A percentile compares a stretch with the other conserved stretches of the same genome.
phyloP scores from a whole-genome alignment of 116 monocot genomes.

The Trichopus zeylanicus region DNA sequence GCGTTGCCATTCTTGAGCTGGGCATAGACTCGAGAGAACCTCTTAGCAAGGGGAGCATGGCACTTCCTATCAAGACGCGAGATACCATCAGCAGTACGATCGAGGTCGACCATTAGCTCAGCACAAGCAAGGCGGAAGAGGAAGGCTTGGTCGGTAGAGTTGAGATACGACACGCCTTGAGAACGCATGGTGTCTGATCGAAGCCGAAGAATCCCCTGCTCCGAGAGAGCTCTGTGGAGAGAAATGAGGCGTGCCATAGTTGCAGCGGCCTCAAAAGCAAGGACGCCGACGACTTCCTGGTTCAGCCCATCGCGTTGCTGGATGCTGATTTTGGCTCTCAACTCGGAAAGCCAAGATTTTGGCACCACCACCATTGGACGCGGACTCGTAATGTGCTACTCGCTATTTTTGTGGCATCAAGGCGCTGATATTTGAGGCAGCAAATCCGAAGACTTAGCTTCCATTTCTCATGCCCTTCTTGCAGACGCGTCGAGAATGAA shows the following conservation, averaged over 20 bases:
- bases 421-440: background rate
- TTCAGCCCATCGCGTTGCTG: background rate
- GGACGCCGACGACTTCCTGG: slow-evolving; percentile 40
- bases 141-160: too few relatives aligned
- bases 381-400: too few relatives aligned
- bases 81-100: slow-evolving; percentile 37
- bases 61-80: slow-evolving; percentile 30
- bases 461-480: too few relatives aligned
- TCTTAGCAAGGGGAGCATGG: slow-evolving; percentile 4
- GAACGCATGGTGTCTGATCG: slow-evolving; percentile 33
- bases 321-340: background rate
- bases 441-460: too few relatives aligned
- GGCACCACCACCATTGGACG: background rate
- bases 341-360: slow-evolving; percentile 1
- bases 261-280: too few relatives aligned
- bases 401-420: too few relatives aligned
- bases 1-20: slow-evolving; percentile 34
- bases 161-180: slow-evolving; percentile 42
- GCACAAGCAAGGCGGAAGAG: slow-evolving; percentile 61
- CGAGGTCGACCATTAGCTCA: slow-evolving; percentile 59
- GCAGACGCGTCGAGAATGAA: too few relatives aligned
- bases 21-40: slow-evolving; percentile 37
- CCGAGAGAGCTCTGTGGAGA: slow-evolving; percentile 35
- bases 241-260: too few relatives aligned
- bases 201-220: slow-evolving; percentile 24